Percentiles rank a stretch among this genome's conserved stretches.
Evolutionary conservation across 176 grass and related monocot species (phyloP).

Genomic region (Pharus latifolius): DNA sequence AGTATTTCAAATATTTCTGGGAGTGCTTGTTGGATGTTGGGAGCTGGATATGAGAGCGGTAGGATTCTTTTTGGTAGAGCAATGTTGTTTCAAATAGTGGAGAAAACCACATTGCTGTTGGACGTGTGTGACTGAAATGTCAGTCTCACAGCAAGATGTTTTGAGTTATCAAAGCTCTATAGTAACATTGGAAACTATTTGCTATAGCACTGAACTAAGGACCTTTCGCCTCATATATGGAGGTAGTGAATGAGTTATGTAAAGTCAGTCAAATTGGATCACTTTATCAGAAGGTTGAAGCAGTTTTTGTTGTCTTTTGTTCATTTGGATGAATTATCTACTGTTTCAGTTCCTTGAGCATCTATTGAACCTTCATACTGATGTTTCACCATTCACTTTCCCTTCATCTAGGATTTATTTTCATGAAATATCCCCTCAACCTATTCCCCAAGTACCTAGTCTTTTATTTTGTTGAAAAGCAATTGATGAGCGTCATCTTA

Average conservation of each 20-base stretch:
- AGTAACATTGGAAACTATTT: not conserved
- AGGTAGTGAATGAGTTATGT: not conserved
- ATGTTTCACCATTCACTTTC: too few relatives aligned
- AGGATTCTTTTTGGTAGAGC: not conserved
- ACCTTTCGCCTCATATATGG: not conserved
- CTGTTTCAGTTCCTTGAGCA: not conserved
- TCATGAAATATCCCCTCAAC: too few relatives aligned
- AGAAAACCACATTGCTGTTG: not conserved
- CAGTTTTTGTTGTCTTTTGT: not conserved
- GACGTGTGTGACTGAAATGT: not conserved
- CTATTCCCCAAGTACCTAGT: not conserved
- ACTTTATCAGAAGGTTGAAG: not conserved
- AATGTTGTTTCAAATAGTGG: not conserved
- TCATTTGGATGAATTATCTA: not conserved
- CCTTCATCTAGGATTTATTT: too few relatives aligned
- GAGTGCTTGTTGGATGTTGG: not conserved
- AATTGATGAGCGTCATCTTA: conserved; percentile 1
- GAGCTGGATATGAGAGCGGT: not conserved
- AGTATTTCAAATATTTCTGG: too few relatives aligned
- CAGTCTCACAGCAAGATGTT: not conserved
- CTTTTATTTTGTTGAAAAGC: not conserved
- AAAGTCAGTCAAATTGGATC: not conserved
- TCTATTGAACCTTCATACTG: not conserved
- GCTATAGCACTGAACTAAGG: not conserved
- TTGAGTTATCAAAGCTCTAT: not conserved